phyloP scores from a whole-genome alignment of 2,329 filamentous ascomycete species.

The Ceratocystis ficicola region DNA sequence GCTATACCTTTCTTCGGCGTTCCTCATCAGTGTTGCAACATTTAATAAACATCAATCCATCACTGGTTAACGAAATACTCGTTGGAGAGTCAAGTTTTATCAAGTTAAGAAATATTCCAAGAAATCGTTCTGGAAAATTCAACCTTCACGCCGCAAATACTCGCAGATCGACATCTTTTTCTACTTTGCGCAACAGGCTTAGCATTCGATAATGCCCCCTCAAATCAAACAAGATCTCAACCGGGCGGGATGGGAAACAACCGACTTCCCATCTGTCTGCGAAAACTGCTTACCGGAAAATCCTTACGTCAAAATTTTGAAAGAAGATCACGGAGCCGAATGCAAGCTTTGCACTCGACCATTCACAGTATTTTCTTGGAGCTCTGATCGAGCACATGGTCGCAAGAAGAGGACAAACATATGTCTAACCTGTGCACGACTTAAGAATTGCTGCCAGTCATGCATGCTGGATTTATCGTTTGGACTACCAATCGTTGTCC shows the following conservation, averaged over 20 bases:
- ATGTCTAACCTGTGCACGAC: conserved; percentile 86
- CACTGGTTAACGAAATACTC: not conserved
- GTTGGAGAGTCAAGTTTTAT: not conserved
- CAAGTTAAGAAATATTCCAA: too few species aligned
- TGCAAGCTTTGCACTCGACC: conserved; percentile 85
- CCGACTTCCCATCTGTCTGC: conserved; percentile 76
- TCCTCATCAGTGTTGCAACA: not conserved
- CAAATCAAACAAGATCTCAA: conserved; percentile 96
- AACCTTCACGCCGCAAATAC: not conserved
- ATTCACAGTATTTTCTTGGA: conserved; percentile 93
- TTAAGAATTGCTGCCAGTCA: conserved; percentile 98
- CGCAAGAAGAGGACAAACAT: conserved; percentile 91
- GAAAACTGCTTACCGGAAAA: conserved; percentile 94
- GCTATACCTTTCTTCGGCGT: not conserved
- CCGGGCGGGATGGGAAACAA: conserved; percentile 89
- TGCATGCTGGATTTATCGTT: conserved; percentile 98
- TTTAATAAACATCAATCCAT: too few species aligned
- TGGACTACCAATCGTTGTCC: conserved; percentile 83
- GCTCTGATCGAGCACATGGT: conserved; percentile 72
- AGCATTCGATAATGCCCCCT: conserved; percentile 50
- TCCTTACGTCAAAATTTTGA: conserved; percentile 97
- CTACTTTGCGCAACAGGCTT: not conserved
- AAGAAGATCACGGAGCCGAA: conserved; percentile 86
- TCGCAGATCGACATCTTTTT: not conserved
- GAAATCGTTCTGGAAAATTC: not conserved